These are phyloP conservation scores for Diaporthe velutina DNA, from an alignment of 2,329 filamentous ascomycete species.

Conservation along the genomic window DNA sequence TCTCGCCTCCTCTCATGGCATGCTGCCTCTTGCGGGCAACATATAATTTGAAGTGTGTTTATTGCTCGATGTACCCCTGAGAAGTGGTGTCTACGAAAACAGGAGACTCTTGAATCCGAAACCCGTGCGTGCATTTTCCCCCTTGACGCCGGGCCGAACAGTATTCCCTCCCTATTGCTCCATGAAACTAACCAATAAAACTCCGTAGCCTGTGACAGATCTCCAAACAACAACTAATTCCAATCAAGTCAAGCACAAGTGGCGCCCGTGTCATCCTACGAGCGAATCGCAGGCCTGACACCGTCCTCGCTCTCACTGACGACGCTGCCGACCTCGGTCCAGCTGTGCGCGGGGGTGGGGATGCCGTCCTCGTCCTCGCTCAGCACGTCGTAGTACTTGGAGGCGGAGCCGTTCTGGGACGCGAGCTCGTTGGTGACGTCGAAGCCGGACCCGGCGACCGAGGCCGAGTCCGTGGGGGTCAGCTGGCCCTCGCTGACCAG, in stretches of 20 bases:
- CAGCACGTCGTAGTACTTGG: slow-evolving; percentile 65
- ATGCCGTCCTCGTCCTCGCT: slow-evolving; percentile 70
- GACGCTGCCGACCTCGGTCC: slow-evolving; percentile 75
- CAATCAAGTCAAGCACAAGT: slow-evolving; percentile 1
- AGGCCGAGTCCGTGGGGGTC: slow-evolving; percentile 71
- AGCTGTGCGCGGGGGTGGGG: slow-evolving; percentile 68
- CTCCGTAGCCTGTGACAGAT: not conserved
- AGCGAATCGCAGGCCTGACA: slow-evolving; percentile 47
- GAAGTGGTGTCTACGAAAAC: slow-evolving; percentile 40
- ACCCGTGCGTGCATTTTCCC: slow-evolving; percentile 23
- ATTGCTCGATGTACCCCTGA: slow-evolving; percentile 42
- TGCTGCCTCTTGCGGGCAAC: not conserved
- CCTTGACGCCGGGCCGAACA: slow-evolving; percentile 33
- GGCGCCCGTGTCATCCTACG: slow-evolving; percentile 42
- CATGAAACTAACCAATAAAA: not conserved
- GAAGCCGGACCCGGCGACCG: slow-evolving; percentile 64
- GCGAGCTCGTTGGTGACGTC: slow-evolving; percentile 59
- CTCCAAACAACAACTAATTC: not conserved
- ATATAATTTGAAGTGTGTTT: not conserved
- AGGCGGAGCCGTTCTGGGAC: slow-evolving; percentile 54
- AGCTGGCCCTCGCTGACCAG: slow-evolving; percentile 64
- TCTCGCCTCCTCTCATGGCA: not conserved
- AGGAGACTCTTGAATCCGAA: not conserved
- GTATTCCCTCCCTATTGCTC: slow-evolving; percentile 9
- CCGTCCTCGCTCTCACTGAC: slow-evolving; percentile 68